These are phyloP conservation scores for Melocanna baccifera DNA, from an alignment of 176 grass and related monocot genomes.

Conservation along the genomic window DNA sequence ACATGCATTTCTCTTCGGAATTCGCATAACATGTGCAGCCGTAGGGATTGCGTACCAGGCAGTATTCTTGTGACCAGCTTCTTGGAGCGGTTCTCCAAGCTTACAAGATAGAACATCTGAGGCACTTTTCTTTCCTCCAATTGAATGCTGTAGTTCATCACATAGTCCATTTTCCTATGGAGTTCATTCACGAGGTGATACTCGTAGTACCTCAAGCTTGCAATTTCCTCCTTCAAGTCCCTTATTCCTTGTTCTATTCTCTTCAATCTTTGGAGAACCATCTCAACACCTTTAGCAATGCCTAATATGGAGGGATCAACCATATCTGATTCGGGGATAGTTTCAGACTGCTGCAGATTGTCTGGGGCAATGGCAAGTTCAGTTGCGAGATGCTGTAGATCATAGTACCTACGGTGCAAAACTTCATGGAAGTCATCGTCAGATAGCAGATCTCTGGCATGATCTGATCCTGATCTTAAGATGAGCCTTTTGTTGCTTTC, in stretches of 20 bases:
- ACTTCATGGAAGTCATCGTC: conserved; percentile 87
- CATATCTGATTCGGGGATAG: conserved; percentile 24
- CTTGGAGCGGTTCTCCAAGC: conserved; percentile 50
- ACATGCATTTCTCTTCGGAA: conserved; percentile 88
- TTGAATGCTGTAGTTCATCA: conserved; percentile 73
- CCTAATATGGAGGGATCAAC: conserved; percentile 76
- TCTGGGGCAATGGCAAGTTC: conserved; percentile 52
- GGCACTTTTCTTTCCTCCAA: conserved; percentile 83
- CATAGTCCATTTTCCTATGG: conserved; percentile 75
- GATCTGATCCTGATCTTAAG: conserved; percentile 58
- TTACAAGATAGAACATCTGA: conserved; percentile 85
- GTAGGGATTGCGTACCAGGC: conserved; percentile 65
- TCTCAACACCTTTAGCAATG: conserved; percentile 87
- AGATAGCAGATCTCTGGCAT: conserved; percentile 69
- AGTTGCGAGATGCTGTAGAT: conserved; percentile 77
- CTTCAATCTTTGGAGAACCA: conserved; percentile 83
- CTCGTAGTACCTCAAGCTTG: conserved; percentile 79
- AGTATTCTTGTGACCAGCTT: conserved; percentile 70
- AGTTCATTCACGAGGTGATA: conserved; percentile 73
- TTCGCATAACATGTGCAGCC: conserved; percentile 82
- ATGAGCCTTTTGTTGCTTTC: conserved; percentile 52
- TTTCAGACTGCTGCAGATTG: conserved; percentile 43
- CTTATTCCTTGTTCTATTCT: conserved; percentile 82
- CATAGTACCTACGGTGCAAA: conserved; percentile 72
- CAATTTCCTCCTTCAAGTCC: conserved; percentile 84